Conservation (phyloP, 2,329 filamentous ascomycete species). For the Alternaria rosae region DNA sequence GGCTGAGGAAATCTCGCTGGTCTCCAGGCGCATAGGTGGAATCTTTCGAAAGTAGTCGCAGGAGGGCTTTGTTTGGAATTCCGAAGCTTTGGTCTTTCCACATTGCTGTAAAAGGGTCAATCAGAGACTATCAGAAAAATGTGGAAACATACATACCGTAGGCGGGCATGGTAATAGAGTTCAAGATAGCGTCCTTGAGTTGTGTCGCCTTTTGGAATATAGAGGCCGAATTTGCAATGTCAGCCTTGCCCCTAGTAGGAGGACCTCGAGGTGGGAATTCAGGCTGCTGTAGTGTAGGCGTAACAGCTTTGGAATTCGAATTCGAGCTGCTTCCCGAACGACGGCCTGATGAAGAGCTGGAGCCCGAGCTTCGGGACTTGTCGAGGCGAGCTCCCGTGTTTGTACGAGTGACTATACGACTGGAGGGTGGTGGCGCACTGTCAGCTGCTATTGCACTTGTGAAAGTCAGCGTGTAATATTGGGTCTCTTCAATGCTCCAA, state of each 20-base stretch:
- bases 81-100: slow-evolving; percentile 80
- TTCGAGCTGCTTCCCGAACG: slow-evolving; percentile 43
- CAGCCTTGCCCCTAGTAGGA: slow-evolving; percentile 59
- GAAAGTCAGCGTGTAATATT: slow-evolving; percentile 78
- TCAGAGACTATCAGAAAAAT: neutral
- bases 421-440: slow-evolving; percentile 34
- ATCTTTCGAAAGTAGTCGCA: slow-evolving; percentile 52
- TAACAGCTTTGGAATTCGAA: slow-evolving; percentile 51
- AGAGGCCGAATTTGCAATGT: slow-evolving; percentile 66
- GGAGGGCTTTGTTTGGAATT: slow-evolving; percentile 73
- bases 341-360: slow-evolving; percentile 51
- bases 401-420: slow-evolving; percentile 54
- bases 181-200: slow-evolving; percentile 79
- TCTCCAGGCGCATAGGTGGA: slow-evolving; percentile 45
- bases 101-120: slow-evolving; percentile 60
- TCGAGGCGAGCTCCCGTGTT: slow-evolving; percentile 42
- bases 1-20: slow-evolving; percentile 62
- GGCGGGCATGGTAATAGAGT: slow-evolving; percentile 77
- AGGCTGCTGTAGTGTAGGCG: slow-evolving; percentile 65
- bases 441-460: slow-evolving; percentile 61
- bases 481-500: slow-evolving; percentile 73
- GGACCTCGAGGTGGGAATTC: slow-evolving; percentile 73
- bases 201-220: slow-evolving; percentile 75
- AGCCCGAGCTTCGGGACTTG: slow-evolving; percentile 46
- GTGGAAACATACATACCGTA: slow-evolving; percentile 54